Conservation (phyloP, 176 grass and related monocot species). For the Musa beccarii region DNA sequence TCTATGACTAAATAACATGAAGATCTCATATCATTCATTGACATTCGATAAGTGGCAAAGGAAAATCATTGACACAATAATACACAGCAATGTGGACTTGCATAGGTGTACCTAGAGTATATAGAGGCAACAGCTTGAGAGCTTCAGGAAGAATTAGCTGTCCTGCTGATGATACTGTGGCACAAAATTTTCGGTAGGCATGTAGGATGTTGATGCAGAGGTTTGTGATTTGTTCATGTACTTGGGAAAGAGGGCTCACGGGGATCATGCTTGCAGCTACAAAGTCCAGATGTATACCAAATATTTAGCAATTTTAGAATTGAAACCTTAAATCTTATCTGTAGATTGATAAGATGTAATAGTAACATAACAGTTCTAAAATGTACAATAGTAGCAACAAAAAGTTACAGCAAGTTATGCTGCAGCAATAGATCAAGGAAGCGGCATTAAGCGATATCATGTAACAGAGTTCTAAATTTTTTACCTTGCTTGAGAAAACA, state of each 20-base stretch:
- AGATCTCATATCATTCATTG: too few relatives aligned
- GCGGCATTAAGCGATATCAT: conserved; percentile 4
- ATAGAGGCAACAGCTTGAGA: conserved; percentile 76
- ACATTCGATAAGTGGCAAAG: too few relatives aligned
- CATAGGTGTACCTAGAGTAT: conserved; percentile 59
- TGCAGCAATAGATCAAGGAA: neutral
- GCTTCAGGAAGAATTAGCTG: conserved; percentile 88
- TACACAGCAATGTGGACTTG: neutral
- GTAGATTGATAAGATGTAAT: too few relatives aligned
- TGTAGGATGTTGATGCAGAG: conserved; percentile 77
- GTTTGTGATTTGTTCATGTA: conserved; percentile 67
- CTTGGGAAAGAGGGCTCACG: conserved; percentile 37
- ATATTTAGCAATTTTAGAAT: neutral
- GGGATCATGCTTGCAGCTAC: conserved; percentile 64
- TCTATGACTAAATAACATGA: too few relatives aligned
- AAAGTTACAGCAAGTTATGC: conserved; percentile 17
- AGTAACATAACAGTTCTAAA: neutral
- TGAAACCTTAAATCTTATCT: neutral
- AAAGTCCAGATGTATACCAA: neutral
- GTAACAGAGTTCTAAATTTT: conserved; percentile 1
- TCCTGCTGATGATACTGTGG: conserved; percentile 67
- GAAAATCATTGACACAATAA: neutral
- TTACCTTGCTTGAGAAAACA: conserved; percentile 86
- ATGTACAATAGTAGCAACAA: conserved; percentile 1
- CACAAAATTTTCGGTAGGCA: conserved; percentile 73